Evolutionary conservation across 2,329 filamentous ascomycete genomes (phyloP).

Genomic region (Xylariaceae sp.): DNA sequence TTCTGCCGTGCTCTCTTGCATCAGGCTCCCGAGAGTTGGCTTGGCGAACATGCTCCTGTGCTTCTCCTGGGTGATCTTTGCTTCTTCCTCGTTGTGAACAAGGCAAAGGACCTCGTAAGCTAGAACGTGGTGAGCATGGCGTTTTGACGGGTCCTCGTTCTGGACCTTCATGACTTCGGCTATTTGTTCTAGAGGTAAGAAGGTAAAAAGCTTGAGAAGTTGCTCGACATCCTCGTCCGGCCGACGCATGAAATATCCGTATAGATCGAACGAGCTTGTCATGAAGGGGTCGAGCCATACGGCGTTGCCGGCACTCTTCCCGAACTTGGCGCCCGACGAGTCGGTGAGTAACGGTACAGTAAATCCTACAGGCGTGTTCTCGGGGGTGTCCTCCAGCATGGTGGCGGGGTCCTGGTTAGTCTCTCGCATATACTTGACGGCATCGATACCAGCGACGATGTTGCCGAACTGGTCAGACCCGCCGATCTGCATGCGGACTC

Average conservation of each 20-base stretch:
- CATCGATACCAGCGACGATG: slow-evolving; percentile 85
- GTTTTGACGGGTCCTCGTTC: slow-evolving; percentile 62
- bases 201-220: slow-evolving; percentile 87
- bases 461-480: slow-evolving; percentile 97
- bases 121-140: slow-evolving; percentile 77
- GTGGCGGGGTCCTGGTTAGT: slow-evolving; percentile 46
- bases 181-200: slow-evolving; percentile 73
- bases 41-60: slow-evolving; percentile 51
- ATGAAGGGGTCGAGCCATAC: slow-evolving; percentile 84
- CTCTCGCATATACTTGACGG: slow-evolving; percentile 71
- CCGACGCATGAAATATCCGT: slow-evolving; percentile 83
- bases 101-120: slow-evolving; percentile 80
- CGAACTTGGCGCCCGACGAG: slow-evolving; percentile 82
- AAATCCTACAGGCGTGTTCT: slow-evolving; percentile 71
- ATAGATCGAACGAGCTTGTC: slow-evolving; percentile 82
- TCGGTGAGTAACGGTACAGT: slow-evolving; percentile 90
- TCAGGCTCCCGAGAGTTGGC: not conserved
- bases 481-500: slow-evolving; percentile 84
- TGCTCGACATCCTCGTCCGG: slow-evolving; percentile 78
- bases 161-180: slow-evolving; percentile 66
- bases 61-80: slow-evolving; percentile 57
- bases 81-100: slow-evolving; percentile 67
- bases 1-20: not conserved
- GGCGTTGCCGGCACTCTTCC: slow-evolving; percentile 91
- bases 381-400: slow-evolving; percentile 40